Evolutionary conservation across 192 early-diverging fungal species (phyloP).

Genomic region (Backusella mclennaniae): DNA sequence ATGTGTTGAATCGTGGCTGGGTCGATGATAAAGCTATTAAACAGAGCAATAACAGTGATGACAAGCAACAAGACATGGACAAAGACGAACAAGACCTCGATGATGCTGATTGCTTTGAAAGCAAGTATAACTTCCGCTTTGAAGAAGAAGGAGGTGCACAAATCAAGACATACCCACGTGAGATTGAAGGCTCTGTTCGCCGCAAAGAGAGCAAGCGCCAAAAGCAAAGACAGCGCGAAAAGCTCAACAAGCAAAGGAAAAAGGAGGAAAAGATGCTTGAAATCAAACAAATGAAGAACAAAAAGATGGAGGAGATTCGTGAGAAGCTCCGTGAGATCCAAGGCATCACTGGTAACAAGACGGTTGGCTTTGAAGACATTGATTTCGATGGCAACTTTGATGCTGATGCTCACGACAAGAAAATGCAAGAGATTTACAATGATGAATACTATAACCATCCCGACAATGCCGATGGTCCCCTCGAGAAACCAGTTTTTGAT

Average conservation of each 20-base stretch:
- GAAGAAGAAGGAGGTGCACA: conserved; percentile 77
- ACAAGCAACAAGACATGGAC: conserved; percentile 48
- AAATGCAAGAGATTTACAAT: conserved; percentile 82
- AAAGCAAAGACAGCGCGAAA: conserved; percentile 63
- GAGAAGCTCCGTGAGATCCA: conserved; percentile 82
- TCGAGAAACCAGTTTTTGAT: conserved; percentile 82
- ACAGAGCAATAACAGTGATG: conserved; percentile 66
- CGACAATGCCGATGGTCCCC: conserved; percentile 49
- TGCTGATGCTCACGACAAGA: conserved; percentile 76
- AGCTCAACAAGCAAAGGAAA: conserved; percentile 72
- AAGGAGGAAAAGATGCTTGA: conserved; percentile 76
- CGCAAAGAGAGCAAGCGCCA: conserved; percentile 82
- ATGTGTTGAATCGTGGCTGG: conserved; percentile 94
- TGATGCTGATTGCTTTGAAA: conserved; percentile 84
- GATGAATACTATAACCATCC: conserved; percentile 61
- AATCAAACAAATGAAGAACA: conserved; percentile 88
- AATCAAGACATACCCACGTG: conserved; percentile 78
- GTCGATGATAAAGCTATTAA: conserved; percentile 55
- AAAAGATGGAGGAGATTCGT: conserved; percentile 86
- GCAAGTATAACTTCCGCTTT: conserved; percentile 90
- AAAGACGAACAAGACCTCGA: conserved; percentile 81
- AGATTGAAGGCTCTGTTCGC: conserved; percentile 79
- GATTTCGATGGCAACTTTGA: conserved; percentile 95
- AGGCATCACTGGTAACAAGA: conserved; percentile 75
- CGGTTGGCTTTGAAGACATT: conserved; percentile 71